Base-by-base conservation (phyloP, 805 yeast species). In the Pichia thaimueangensis region DNA sequence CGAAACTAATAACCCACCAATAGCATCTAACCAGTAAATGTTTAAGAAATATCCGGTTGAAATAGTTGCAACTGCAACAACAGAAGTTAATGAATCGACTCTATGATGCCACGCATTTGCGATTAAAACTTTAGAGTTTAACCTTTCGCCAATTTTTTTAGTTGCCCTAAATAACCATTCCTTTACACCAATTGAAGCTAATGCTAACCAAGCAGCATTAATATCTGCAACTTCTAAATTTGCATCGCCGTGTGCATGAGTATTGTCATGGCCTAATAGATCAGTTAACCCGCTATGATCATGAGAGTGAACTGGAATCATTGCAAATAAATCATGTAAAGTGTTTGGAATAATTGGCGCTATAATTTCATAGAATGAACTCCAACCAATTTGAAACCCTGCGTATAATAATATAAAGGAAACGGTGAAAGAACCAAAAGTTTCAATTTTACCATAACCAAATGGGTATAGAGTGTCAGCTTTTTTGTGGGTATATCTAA, bases 31-130 rank as follows among this genome's bases (percentile, higher is more conserved):
- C 80, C 96, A 87, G 34, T 79, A 80, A 30, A 86, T 74, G 48
- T 80, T 75, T 48, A 88, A 74, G 46, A 86, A 68, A 51, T 84
- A 81, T 27, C 96, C 95, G 2, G 89, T 80, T 0, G 94, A 75
- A 39, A 93, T 93, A 1, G 97, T 88, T 4, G 80, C 74, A 17
- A 91, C 72, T 0, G 97, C 97, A 7, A 91, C 97, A 19, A 83
- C 70, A 0, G 97, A 86, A 1, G 97, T 94, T 53, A 93, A 61
- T 1, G 95, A 83, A 58, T 93, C 98, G 10, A 91, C 93, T 49
- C 98, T 73, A 59, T 93, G 98, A 61, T 93, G 98, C 97, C 98
- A 93, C 3, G 98, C 98, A 58, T 93, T 93, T 4, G 98, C 98
- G 38, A 86, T 79, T 37, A 93, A 70, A 4, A 93, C 97, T 48